These are phyloP conservation scores for Flaveria floridana DNA, from an alignment of 140 eudicot species.

Conservation along the genomic window DNA sequence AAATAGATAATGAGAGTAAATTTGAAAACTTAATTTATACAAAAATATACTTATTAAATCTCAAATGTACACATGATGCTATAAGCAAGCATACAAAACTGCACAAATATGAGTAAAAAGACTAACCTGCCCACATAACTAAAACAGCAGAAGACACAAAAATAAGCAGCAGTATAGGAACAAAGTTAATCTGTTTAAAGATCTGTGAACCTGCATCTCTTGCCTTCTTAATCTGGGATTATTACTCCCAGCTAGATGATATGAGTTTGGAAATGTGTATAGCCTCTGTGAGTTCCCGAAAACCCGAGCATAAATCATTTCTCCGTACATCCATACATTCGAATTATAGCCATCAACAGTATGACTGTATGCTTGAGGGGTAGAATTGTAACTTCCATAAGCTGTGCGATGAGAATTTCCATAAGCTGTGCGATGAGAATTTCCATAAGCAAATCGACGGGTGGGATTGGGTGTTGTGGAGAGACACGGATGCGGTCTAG, in stretches of 20 bases:
- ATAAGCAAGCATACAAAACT: slow-evolving; percentile 37
- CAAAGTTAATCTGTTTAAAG: slow-evolving; percentile 56
- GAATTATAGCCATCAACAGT: slow-evolving; percentile 33
- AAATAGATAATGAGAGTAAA: neutral
- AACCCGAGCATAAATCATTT: slow-evolving; percentile 54
- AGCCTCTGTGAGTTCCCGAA: slow-evolving; percentile 57
- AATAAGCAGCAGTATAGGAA: slow-evolving; percentile 60
- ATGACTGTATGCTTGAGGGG: slow-evolving; percentile 29
- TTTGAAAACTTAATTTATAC: slow-evolving; percentile 22
- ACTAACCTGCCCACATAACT: slow-evolving; percentile 29
- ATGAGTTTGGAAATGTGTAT: slow-evolving; percentile 58
- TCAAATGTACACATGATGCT: slow-evolving; percentile 40
- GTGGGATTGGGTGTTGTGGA: slow-evolving; percentile 33
- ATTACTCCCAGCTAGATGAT: slow-evolving; percentile 40
- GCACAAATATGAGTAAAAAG: slow-evolving; percentile 21
- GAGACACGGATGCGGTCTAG: slow-evolving; percentile 64
- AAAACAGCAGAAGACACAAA: slow-evolving; percentile 62
- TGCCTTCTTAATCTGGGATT: slow-evolving; percentile 60
- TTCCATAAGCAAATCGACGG: slow-evolving; percentile 34
- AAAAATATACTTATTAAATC: slow-evolving; percentile 17
- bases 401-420: slow-evolving; percentile 38
- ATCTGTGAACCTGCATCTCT: slow-evolving; percentile 51
- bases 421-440: slow-evolving; percentile 41
- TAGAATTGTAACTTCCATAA: slow-evolving; percentile 24
- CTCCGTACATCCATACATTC: slow-evolving; percentile 40